Evolutionary conservation across 2,329 filamentous ascomycete genomes (phyloP), one percentile per base, ranked within the genome.

Genomic region (Phyllosticta paracitricarpa): DNA sequence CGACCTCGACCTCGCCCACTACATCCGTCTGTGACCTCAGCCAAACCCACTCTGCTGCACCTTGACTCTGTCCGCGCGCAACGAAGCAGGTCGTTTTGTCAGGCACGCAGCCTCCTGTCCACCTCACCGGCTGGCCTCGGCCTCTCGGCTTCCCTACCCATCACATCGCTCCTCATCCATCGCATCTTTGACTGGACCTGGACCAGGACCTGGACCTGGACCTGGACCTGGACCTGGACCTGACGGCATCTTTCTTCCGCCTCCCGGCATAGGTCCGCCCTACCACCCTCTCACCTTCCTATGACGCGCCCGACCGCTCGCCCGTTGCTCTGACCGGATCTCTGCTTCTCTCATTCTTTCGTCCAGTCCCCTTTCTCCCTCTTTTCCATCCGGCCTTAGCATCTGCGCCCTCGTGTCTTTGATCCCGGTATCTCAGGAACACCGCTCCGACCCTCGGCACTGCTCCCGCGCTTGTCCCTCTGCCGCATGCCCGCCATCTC

Each of bases 251-350:
- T 52, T 22, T 60, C 58, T 53, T 53, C 53, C 58, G 51, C 51
- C 54, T 30, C 33, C 58, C 53, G 58, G 58, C 52, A 26, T 24
- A 40, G 51, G 52, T 54, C 58, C 48, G 58, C 58, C 58, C 51
- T 28, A 28, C 26, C 58, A 22, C 33, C 58, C 58, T 60, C 52
- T 30, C 33, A 28, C 58, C 14, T 19, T 3, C 59, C 59, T 61
- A 61, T 61, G 59, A 61, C 59, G 59, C 59, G 59, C 40, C 54
- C 59, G 35, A 25, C 59, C 17, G 55, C 59, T 61, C 14, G 10
- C 33, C 54, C 51, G 52, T 33, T 54, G 52, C 51, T 56, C 53
- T 60, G 22, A 60, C 58, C 10, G 6, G 33, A 40, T 4, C 28
- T 30, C 28, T 30, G 1, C 6, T 30, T 40, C 33, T 40, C 33